phyloP scores from a whole-genome alignment of 2,329 filamentous ascomycete genomes.

The Fonsecaea monophora region DNA sequence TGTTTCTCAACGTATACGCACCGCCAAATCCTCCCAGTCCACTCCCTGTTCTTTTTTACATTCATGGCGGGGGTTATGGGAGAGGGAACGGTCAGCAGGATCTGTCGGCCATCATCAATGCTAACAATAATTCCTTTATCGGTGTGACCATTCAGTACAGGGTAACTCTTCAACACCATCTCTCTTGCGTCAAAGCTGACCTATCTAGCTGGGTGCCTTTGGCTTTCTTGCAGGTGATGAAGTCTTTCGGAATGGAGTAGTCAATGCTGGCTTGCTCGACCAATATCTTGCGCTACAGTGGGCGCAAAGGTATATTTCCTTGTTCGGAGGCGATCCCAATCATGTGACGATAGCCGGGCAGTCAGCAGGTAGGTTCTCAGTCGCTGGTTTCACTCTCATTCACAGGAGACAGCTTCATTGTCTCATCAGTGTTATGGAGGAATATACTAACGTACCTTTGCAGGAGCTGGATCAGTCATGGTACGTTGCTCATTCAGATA shows the following conservation, averaged over 20 bases:
- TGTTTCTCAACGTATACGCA: slow-evolving; percentile 52
- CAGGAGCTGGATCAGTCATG: slow-evolving; percentile 53
- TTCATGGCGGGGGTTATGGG: slow-evolving; percentile 50
- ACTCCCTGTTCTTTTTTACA: slow-evolving; percentile 49
- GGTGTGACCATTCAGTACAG: slow-evolving; percentile 60
- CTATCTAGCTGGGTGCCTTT: slow-evolving; percentile 51
- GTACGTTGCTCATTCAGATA: not conserved
- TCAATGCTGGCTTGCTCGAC: slow-evolving; percentile 70
- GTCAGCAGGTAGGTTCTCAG: slow-evolving; percentile 51
- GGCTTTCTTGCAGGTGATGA: slow-evolving; percentile 60
- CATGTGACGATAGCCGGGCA: slow-evolving; percentile 60
- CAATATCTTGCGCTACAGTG: slow-evolving; percentile 67
- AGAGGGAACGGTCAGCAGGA: slow-evolving; percentile 45
- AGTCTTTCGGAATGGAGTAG: slow-evolving; percentile 61
- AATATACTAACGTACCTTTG: not conserved
- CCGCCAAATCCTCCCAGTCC: slow-evolving; percentile 42
- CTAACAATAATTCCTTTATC: slow-evolving; percentile 58
- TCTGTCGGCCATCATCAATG: slow-evolving; percentile 52
- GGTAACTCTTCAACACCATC: slow-evolving; percentile 41
- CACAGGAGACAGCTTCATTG: not conserved
- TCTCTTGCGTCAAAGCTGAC: slow-evolving; percentile 11
- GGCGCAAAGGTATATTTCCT: slow-evolving; percentile 64
- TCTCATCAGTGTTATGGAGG: not conserved
- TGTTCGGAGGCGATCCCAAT: slow-evolving; percentile 61
- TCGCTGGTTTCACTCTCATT: not conserved